phyloP scores from a whole-genome alignment of 768 basidiomycete genomes.

The Xanthoconium purpureum region DNA sequence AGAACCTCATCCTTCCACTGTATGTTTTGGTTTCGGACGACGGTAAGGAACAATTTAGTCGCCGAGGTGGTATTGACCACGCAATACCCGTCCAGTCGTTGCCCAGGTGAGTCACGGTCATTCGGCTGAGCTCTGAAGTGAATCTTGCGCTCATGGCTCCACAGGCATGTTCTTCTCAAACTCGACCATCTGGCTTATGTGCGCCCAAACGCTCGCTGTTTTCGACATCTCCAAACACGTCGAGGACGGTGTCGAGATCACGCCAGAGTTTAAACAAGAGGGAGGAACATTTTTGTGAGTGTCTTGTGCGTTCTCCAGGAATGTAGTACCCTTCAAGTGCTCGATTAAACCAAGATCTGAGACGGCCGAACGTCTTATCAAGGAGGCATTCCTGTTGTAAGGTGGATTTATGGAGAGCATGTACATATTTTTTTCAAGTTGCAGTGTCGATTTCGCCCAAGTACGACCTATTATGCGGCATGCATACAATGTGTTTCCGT shows the following conservation, averaged over 20 bases:
- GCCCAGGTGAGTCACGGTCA: constrained; percentile 6
- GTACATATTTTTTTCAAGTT: too few species aligned
- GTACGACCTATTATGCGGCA: too few species aligned
- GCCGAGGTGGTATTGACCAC: background rate
- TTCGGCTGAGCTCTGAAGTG: background rate
- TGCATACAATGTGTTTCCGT: too few species aligned
- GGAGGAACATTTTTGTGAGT: constrained; percentile 13
- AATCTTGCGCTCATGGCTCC: background rate
- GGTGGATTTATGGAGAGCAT: background rate
- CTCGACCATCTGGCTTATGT: constrained; percentile 23
- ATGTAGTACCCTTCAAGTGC: constrained; percentile 12
- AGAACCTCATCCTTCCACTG: constrained; percentile 11
- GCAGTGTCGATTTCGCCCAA: too few species aligned
- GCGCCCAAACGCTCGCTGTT: constrained; percentile 38
- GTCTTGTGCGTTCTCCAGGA: background rate
- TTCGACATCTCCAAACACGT: constrained; percentile 42
- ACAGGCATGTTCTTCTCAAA: constrained; percentile 28
- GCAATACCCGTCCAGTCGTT: background rate
- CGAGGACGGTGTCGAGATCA: constrained; percentile 40
- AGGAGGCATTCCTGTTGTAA: background rate
- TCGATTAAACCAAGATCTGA: constrained; percentile 8
- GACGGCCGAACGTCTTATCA: background rate
- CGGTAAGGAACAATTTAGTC: background rate
- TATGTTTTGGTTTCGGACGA: constrained; percentile 20
- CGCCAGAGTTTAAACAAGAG: constrained; percentile 40